Percentiles rank a stretch among this genome's conserved stretches.
Evolutionary conservation across 352 stramenopile species (phyloP).

Genomic region (Phytophthora megakarya): DNA sequence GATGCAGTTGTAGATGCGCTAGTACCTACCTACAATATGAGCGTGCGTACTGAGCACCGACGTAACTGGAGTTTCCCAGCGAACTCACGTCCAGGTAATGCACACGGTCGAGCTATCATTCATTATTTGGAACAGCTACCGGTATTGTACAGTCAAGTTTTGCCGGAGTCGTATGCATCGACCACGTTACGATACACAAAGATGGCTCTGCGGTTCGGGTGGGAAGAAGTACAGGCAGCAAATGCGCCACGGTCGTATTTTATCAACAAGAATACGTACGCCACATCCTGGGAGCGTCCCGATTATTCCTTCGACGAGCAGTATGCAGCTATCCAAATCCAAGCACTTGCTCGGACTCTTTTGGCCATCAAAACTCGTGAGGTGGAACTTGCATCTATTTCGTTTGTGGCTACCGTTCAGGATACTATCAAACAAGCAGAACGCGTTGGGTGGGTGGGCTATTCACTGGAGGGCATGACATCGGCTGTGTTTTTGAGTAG

Average conservation of each 20-base stretch:
- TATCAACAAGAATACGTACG: slow-evolving; percentile 45
- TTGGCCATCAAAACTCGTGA: slow-evolving; percentile 41
- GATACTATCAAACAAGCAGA: slow-evolving; percentile 29
- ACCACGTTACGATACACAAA: slow-evolving; percentile 55
- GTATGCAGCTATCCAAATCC: slow-evolving; percentile 63
- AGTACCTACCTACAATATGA: slow-evolving; percentile 53
- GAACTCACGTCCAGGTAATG: slow-evolving; percentile 54
- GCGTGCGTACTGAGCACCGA: slow-evolving; percentile 50
- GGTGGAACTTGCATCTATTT: slow-evolving; percentile 40
- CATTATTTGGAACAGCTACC: slow-evolving; percentile 48
- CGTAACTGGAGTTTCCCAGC: slow-evolving; percentile 58
- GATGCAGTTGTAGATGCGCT: slow-evolving; percentile 27
- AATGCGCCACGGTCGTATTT: slow-evolving; percentile 43
- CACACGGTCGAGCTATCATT: slow-evolving; percentile 50
- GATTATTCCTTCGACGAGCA: slow-evolving; percentile 73
- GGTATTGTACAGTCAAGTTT: slow-evolving; percentile 35
- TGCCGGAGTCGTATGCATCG: slow-evolving; percentile 8
- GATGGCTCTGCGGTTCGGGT: slow-evolving; percentile 69
- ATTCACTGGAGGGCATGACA: slow-evolving; percentile 77
- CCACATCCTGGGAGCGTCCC: slow-evolving; percentile 62
- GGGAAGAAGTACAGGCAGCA: slow-evolving; percentile 43
- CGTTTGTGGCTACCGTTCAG: slow-evolving; percentile 51
- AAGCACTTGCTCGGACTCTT: slow-evolving; percentile 59
- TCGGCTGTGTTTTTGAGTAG: slow-evolving; percentile 55
- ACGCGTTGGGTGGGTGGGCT: slow-evolving; percentile 61